A percentile compares a stretch with the other conserved stretches of the same genome.
phyloP scores from a whole-genome alignment of 164 flowering plant species.

The Annona squamosa region DNA sequence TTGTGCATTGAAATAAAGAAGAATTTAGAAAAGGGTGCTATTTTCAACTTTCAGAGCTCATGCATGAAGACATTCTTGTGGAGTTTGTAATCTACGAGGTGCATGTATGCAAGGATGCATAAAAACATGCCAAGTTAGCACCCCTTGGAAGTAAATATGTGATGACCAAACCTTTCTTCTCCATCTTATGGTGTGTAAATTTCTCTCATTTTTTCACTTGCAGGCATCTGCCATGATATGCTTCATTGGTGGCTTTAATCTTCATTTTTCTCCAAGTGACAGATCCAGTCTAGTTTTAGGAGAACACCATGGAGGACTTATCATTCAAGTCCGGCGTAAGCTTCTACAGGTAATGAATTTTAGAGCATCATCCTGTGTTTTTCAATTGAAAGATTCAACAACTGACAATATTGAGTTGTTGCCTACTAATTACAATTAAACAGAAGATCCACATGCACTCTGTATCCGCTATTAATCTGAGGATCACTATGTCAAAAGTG shows the following conservation, averaged over 20 bases:
- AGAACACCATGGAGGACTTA: constrained; percentile 25
- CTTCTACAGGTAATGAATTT: constrained; percentile 44
- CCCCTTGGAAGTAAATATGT: not conserved
- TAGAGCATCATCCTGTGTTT: not conserved
- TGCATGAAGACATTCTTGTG: not conserved
- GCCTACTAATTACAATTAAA: not conserved
- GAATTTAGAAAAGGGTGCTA: not conserved
- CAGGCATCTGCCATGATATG: constrained; percentile 39
- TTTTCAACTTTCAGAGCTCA: not conserved
- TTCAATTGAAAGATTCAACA: too few relatives aligned
- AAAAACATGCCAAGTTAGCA: not conserved
- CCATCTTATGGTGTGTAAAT: not conserved
- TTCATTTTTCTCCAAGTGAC: constrained; percentile 9
- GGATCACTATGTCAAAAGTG: too few relatives aligned
- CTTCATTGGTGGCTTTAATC: constrained; percentile 27
- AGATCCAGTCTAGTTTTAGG: not conserved
- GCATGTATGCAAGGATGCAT: not conserved
- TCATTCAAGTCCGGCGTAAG: constrained; percentile 37
- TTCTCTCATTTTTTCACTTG: not conserved
- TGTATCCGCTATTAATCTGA: not conserved
- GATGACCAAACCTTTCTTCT: not conserved
- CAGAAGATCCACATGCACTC: not conserved
- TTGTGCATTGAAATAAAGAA: not conserved
- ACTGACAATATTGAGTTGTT: not conserved
- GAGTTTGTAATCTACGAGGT: not conserved